Conservation (phyloP, 2,329 filamentous ascomycete genomes). For the Apiospora hydei region DNA sequence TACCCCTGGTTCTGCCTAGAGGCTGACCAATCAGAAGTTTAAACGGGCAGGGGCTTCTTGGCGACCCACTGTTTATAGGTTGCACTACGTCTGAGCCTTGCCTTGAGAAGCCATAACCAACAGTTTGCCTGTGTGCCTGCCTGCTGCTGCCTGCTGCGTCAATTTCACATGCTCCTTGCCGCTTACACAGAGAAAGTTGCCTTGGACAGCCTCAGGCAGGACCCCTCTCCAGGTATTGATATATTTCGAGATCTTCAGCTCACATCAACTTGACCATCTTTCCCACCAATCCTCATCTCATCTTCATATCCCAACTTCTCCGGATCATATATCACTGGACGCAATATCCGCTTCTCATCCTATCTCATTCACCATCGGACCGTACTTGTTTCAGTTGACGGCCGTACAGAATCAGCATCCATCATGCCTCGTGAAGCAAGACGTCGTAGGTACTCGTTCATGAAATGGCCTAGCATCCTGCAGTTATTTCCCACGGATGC, state of each 20-base stretch:
- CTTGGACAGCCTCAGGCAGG: background rate
- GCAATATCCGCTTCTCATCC: too few relatives aligned
- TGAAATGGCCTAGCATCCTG: background rate
- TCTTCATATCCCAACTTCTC: background rate
- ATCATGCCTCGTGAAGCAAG: slow-evolving; percentile 5
- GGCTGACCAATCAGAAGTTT: background rate
- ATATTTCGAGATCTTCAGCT: background rate
- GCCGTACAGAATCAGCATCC: too few relatives aligned
- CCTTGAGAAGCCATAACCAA: background rate
- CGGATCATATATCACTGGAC: background rate
- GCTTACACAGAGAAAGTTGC: background rate
- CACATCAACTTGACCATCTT: background rate
- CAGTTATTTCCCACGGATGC: background rate
- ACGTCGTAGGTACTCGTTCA: background rate
- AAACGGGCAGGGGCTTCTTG: background rate
- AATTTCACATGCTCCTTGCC: background rate
- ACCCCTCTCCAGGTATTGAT: background rate
- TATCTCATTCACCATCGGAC: background rate
- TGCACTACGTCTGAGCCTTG: background rate
- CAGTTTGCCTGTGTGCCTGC: background rate
- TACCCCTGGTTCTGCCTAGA: slow-evolving; percentile 10
- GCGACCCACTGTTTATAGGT: background rate
- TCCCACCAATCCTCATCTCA: background rate
- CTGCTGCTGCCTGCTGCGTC: background rate
- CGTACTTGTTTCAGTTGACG: background rate